Evolutionary conservation across 1,284 basidiomycete species (phyloP), one percentile per base, ranked within the genome.

Genomic region (Melampsora larici-populina): DNA sequence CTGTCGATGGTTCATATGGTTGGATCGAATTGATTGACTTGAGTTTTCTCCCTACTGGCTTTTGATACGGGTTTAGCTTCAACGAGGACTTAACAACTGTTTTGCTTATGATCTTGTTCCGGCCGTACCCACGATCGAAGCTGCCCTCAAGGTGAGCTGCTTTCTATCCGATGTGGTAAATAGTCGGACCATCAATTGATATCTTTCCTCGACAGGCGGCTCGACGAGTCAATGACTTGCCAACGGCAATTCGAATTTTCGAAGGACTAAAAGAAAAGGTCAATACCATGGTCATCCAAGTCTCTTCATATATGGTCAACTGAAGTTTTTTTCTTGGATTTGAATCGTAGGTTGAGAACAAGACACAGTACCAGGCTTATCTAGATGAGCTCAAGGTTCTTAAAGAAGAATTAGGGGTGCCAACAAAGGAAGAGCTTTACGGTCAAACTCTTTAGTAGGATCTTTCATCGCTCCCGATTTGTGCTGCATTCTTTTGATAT

Each of bases 61-160:
- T 49, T 17, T 40, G 51, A 29, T 40, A 9, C 31, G 18, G 36
- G 4, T 65, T 2, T 78, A 78, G 75, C 91, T 96, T 81, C 94
- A 97, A 86, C 92, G 96, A 79, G 96, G 96, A 66, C 88, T 99
- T 81, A 99, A 99, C 89, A 99, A 99, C 89, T 97, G 94, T 86
- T 99, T 99, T 84, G 93, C 96, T 1, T 96, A 99, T 86, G 96
- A 99, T 85, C 89, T 99, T 80, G 97, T 99, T 33, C 96, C 96
- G 63, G 90, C 93, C 36, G 75, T 78, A 24, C 62, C 67, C 36
- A 78, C 75, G 24, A 60, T 78, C 4, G 75, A 78, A 64, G 75
- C 75, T 43, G 75, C 75, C 18, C 48, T 78, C 43, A 63, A 69
- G 36, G 75, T 78, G 43, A 46, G 15, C 43, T 46, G 15, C 43